phyloP scores from a whole-genome alignment of 257 asterid species.

The Solanum medicagineum region DNA sequence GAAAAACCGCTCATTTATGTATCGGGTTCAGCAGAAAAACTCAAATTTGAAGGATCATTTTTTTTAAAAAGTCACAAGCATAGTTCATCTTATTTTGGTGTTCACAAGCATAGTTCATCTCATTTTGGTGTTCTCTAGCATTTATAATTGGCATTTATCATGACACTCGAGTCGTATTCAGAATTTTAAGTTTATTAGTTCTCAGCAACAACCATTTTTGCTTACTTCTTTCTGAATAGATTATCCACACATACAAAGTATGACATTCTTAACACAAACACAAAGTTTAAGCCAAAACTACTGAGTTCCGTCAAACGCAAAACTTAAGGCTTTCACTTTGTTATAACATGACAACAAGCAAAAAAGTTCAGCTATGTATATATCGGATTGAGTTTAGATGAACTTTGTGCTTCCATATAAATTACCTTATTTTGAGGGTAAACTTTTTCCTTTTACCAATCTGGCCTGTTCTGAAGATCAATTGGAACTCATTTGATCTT shows the following conservation, averaged over 20 bases:
- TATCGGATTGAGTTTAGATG: neutral
- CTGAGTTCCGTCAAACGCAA: neutral
- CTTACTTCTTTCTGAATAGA: neutral
- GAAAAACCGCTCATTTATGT: neutral
- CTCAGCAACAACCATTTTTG: neutral
- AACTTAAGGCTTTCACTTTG: neutral
- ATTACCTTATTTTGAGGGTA: conserved; percentile 51
- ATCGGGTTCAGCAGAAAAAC: neutral
- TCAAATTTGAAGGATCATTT: neutral
- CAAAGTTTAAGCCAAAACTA: neutral
- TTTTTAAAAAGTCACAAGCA: neutral
- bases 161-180: neutral
- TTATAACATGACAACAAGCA: neutral
- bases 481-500: conserved; percentile 37
- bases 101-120: neutral
- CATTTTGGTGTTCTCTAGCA: neutral
- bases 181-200: neutral
- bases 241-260: neutral
- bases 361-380: neutral
- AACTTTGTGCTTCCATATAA: neutral
- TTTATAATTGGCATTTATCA: neutral
- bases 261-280: neutral
- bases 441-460: conserved; percentile 51
- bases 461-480: conserved; percentile 42
- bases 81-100: neutral